Conservation (phyloP, 2,329 filamentous ascomycete genomes). For the Cadophora luteo-olivacea region DNA sequence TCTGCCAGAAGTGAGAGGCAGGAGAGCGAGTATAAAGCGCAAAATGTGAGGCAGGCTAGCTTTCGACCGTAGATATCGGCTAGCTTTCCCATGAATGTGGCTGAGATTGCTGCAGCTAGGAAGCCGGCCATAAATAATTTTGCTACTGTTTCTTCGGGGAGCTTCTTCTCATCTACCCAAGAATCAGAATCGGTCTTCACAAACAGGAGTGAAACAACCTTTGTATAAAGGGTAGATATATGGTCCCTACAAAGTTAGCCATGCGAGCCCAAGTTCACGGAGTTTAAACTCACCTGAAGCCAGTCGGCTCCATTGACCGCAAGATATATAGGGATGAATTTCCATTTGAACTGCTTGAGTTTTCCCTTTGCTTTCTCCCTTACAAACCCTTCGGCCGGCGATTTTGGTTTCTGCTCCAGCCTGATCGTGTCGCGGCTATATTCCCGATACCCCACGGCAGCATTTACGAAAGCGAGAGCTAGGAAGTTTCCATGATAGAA, state of each 20-base stretch:
- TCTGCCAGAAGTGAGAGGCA: conserved; percentile 57
- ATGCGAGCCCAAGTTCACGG: not conserved
- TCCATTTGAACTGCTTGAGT: conserved; percentile 33
- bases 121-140: conserved; percentile 39
- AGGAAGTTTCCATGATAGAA: conserved; percentile 34
- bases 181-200: not conserved
- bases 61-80: conserved; percentile 47
- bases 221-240: conserved; percentile 41
- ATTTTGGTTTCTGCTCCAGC: conserved; percentile 9
- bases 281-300: conserved; percentile 49
- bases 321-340: conserved; percentile 51
- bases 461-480: conserved; percentile 29
- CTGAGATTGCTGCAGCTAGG: conserved; percentile 37
- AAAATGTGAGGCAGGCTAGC: conserved; percentile 59
- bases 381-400: not conserved
- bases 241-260: conserved; percentile 29
- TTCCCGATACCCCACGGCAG: conserved; percentile 23
- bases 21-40: conserved; percentile 57
- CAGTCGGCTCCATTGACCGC: conserved; percentile 57
- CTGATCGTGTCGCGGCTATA: not conserved
- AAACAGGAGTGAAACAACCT: conserved; percentile 24
- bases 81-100: conserved; percentile 36
- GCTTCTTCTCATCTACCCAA: conserved; percentile 34
- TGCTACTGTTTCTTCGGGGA: conserved; percentile 37
- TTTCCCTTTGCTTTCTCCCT: conserved; percentile 12